Evolutionary conservation across 768 basidiomycete species (phyloP).

Genomic region (Artomyces pyxidatus): DNA sequence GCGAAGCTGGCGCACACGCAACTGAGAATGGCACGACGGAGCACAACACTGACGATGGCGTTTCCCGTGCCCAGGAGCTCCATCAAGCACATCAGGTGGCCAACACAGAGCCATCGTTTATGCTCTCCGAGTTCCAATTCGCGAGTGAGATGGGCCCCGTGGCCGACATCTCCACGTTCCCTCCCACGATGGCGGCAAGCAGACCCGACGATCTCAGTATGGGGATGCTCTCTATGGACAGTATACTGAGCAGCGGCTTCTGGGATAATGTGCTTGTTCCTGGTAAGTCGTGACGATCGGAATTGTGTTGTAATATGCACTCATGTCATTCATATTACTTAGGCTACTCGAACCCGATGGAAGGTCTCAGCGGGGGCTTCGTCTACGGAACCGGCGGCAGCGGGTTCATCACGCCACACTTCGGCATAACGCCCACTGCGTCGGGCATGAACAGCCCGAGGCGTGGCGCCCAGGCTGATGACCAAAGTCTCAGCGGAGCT

Average conservation of each 20-base stretch:
- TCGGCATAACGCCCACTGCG: conserved; percentile 49
- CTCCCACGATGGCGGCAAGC: conserved; percentile 71
- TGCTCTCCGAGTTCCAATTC: conserved; percentile 56
- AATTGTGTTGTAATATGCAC: conserved; percentile 2
- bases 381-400: conserved; percentile 80
- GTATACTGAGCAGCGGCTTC: conserved; percentile 68
- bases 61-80: conserved; percentile 7
- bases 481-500: conserved; percentile 18
- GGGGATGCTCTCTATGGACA: conserved; percentile 70
- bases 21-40: not conserved
- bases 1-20: conserved; percentile 6
- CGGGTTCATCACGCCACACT: conserved; percentile 71
- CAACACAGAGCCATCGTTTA: conserved; percentile 5
- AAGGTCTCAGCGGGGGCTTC: conserved; percentile 79
- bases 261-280: conserved; percentile 88
- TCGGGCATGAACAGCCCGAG: conserved; percentile 45
- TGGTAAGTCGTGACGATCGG: conserved; percentile 38
- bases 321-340: conserved; percentile 4
- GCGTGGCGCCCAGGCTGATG: conserved; percentile 15
- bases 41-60: conserved; percentile 1
- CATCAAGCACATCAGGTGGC: conserved; percentile 3
- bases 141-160: conserved; percentile 82
- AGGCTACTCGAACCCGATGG: conserved; percentile 78
- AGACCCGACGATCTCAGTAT: conserved; percentile 32
- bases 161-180: conserved; percentile 76